A percentile compares a stretch with the other conserved stretches of the same genome.
Conservation (phyloP, 2,329 filamentous ascomycete species). For the Cercospora sp. region DNA sequence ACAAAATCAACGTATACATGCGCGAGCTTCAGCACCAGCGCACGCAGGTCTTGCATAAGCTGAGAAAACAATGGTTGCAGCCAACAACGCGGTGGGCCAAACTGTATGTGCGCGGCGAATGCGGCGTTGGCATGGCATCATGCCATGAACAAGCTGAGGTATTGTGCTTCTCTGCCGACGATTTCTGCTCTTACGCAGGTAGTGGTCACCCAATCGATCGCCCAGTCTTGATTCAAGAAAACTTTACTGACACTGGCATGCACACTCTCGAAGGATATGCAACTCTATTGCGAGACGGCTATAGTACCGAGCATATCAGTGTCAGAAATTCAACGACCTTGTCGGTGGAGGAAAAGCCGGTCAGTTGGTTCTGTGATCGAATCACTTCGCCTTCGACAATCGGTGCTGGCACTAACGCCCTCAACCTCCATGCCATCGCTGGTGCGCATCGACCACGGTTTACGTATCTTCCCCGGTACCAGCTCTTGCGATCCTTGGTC, state of each 20-base stretch:
- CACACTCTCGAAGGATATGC: slow-evolving; percentile 13
- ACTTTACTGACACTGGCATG: slow-evolving; percentile 14
- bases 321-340: background rate
- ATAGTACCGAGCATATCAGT: background rate
- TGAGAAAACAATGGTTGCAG: background rate
- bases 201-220: slow-evolving; percentile 3
- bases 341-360: background rate
- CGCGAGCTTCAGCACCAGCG: background rate
- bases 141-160: background rate
- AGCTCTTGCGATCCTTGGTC: slow-evolving; percentile 10
- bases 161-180: background rate
- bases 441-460: slow-evolving; percentile 10
- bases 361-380: slow-evolving; percentile 1
- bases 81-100: background rate
- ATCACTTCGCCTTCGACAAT: background rate
- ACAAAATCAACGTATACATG: background rate
- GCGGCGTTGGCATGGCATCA: background rate
- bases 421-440: slow-evolving; percentile 12
- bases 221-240: slow-evolving; percentile 21
- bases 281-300: background rate
- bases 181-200: background rate
- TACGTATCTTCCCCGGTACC: slow-evolving; percentile 16
- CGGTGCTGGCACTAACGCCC: slow-evolving; percentile 8
- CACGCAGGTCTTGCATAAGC: background rate
- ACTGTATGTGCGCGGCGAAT: background rate